Evolutionary conservation across 495 filamentous ascomycete species (phyloP), one percentile per base, ranked within the genome.

Genomic region (Lasiosphaeria ovina): DNA sequence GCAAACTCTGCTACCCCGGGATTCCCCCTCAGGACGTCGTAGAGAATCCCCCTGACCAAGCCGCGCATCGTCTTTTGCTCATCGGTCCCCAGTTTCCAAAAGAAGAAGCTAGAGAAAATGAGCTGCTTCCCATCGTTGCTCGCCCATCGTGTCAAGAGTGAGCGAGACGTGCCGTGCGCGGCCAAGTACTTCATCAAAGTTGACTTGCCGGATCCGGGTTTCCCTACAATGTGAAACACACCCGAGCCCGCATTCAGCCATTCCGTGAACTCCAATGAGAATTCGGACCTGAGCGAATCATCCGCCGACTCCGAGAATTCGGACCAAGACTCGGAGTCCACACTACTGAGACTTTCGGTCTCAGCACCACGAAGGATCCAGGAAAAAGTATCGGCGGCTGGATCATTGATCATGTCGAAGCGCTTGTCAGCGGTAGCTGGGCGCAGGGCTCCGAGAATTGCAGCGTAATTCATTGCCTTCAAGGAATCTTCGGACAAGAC

Each of bases 71-170:
- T 75, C 48, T 72, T 76, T 56, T 80, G 74, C 3, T 76, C 38
- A 11, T 14, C 7, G 4, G 65, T 68, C 2, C 77, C 77, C 1
- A 72, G 49, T 40, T 65, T 69, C 76, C 77, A 82, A 55, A 79
- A 84, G 62, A 79, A 84, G 62, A 79, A 80, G 17, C 56, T 62
- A 1, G 76, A 72, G 36, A 69, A 52, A 6, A 76, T 49, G 31
- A 75, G 56, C n/a, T 67, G 52, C 11, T 58, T 61, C 4, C 32
- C 47, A 55, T 42, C 14, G 38, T 14, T 42, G 38, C 24, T 24
- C 24, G 24, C 24, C 24, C 38, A 3, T 8, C 38, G 14, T 9
- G 38, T 55, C n/a, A 14, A 10, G 53, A 31, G 53, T 55, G 3
- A 36, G 24, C 24, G 24, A 24, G 24, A 24, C 24, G 24, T 24